Evolutionary conservation across 176 grass and related monocot genomes (phyloP).

Genomic region (Avena eriantha): DNA sequence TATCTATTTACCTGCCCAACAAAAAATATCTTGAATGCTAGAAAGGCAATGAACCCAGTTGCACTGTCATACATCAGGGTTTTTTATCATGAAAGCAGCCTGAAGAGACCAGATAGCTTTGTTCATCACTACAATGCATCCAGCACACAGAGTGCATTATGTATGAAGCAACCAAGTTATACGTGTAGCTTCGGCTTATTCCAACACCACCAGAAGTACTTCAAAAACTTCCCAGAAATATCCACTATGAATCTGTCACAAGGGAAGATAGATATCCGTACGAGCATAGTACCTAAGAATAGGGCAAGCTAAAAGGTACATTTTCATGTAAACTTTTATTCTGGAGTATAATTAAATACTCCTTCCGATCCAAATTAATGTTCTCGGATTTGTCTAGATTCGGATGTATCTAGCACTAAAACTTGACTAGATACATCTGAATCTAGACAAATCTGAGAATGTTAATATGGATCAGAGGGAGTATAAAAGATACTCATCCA

Average conservation of each 20-base stretch:
- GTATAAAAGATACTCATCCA: too few species aligned
- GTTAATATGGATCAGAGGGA: too few species aligned
- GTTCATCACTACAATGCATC: neutral
- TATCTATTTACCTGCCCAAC: slow-evolving; percentile 66
- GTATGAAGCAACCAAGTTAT: neutral
- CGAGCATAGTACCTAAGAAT: too few species aligned
- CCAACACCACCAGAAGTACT: too few species aligned
- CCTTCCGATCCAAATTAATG: too few species aligned
- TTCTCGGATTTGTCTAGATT: too few species aligned
- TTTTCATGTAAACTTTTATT: neutral
- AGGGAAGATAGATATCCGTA: slow-evolving; percentile 40
- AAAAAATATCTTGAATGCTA: slow-evolving; percentile 90
- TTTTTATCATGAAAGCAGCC: neutral
- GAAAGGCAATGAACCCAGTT: slow-evolving; percentile 67
- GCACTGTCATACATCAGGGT: slow-evolving; percentile 30
- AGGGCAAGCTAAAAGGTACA: neutral
- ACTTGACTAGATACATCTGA: too few species aligned
- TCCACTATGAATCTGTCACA: slow-evolving; percentile 53
- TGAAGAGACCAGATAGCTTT: neutral
- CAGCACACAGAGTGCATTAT: neutral
- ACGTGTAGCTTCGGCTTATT: neutral
- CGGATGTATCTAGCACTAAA: too few species aligned
- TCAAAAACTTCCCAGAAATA: slow-evolving; percentile 47
- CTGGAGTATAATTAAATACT: neutral
- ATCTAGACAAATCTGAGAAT: too few species aligned